Percentiles rank a stretch among this genome's conserved stretches.
Evolutionary conservation across 1,139 yeast species (phyloP).

Genomic region (Geotrichum reessii): DNA sequence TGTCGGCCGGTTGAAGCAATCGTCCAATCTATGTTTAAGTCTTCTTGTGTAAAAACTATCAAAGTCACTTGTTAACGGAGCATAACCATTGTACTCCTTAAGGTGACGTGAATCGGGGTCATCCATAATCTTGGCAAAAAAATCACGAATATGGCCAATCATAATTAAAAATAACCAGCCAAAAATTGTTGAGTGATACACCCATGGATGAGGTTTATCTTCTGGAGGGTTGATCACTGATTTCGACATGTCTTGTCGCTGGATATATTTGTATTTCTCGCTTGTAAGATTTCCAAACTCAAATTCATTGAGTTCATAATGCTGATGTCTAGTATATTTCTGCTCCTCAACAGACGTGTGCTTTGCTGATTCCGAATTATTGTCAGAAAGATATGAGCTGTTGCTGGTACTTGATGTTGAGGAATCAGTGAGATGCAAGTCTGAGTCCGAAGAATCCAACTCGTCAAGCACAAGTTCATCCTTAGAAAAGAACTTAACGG

Average conservation of each 20-base stretch:
- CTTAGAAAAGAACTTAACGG: not conserved
- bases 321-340: not conserved
- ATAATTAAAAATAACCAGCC: conserved; percentile 77
- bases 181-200: conserved; percentile 74
- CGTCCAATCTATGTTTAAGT: conserved; percentile 83
- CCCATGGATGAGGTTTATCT: conserved; percentile 73
- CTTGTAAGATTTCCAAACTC: conserved; percentile 19
- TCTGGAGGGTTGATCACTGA: conserved; percentile 24
- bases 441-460: not conserved
- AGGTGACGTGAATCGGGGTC: conserved; percentile 59
- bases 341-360: not conserved
- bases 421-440: not conserved
- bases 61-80: conserved; percentile 92
- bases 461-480: not conserved
- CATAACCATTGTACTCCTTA: conserved; percentile 79
- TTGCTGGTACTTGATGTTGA: not conserved
- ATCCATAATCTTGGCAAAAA: conserved; percentile 68
- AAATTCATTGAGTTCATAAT: conserved; percentile 16
- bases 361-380: not conserved
- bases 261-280: conserved; percentile 16
- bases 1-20: conserved; percentile 92
- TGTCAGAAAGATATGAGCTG: not conserved
- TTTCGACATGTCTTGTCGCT: conserved; percentile 13
- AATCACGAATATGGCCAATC: conserved; percentile 86
- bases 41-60: conserved; percentile 92